Evolutionary conservation across 1,139 yeast species (phyloP).

Genomic region (Taphrina pruni): DNA sequence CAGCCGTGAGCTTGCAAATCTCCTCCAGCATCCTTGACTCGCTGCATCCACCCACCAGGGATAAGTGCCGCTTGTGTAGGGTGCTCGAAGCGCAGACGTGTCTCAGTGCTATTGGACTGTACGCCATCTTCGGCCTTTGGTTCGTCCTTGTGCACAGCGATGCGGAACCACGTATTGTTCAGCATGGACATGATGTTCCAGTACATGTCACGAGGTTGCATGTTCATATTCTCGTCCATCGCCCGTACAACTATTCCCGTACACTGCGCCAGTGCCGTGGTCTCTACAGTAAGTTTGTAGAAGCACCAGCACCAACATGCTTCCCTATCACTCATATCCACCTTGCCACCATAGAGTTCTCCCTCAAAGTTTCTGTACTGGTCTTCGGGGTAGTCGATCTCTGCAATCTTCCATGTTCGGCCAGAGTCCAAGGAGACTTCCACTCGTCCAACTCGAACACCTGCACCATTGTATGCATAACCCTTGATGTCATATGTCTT

Average conservation of each 20-base stretch:
- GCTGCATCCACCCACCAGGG: conserved; percentile 54
- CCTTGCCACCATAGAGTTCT: conserved; percentile 51
- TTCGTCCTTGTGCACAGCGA: conserved; percentile 49
- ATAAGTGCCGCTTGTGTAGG: conserved; percentile 49
- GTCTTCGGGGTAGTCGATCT: conserved; percentile 52
- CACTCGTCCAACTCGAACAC: conserved; percentile 51
- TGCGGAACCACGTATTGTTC: conserved; percentile 54
- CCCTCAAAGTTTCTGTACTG: conserved; percentile 49
- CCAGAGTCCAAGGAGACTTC: conserved; percentile 53
- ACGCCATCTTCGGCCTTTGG: conserved; percentile 15
- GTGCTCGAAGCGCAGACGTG: conserved; percentile 50
- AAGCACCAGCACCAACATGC: conserved; percentile 53
- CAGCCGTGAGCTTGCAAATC: conserved; percentile 50
- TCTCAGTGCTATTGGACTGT: conserved; percentile 23
- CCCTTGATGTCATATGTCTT: conserved; percentile 49
- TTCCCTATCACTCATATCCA: conserved; percentile 50
- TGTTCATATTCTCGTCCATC: conserved; percentile 52
- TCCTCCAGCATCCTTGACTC: conserved; percentile 52
- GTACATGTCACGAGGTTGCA: conserved; percentile 53
- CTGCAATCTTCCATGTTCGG: conserved; percentile 49
- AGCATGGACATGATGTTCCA: conserved; percentile 54
- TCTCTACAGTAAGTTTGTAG: conserved; percentile 49
- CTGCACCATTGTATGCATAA: conserved; percentile 53
- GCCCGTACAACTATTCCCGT: conserved; percentile 52
- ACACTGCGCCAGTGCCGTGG: conserved; percentile 47